Conservation (phyloP, 495 filamentous ascomycete species). For the Podospora didyma region DNA sequence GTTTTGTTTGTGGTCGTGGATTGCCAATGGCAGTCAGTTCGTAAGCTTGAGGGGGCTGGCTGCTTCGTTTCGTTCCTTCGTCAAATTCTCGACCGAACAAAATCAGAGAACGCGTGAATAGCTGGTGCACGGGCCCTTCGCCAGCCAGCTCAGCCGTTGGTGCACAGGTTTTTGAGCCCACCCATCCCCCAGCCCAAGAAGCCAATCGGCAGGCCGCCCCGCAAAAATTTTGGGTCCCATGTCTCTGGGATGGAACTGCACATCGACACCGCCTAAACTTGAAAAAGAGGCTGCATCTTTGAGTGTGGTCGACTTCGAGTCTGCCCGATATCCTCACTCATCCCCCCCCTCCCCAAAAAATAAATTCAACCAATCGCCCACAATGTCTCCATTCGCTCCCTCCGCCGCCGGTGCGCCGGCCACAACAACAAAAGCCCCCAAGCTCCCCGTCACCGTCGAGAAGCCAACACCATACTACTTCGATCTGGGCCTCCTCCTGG, state of each 20-base stretch:
- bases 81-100: slow-evolving; percentile 5
- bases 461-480: slow-evolving; percentile 89
- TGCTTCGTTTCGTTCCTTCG: neutral
- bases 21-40: slow-evolving; percentile 21
- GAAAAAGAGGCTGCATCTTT: neutral
- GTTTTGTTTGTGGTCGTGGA: slow-evolving; percentile 3
- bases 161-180: neutral
- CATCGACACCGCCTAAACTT: slow-evolving; percentile 29
- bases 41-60: too few species aligned
- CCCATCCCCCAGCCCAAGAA: neutral
- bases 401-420: neutral
- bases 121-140: neutral
- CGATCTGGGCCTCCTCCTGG: slow-evolving; percentile 82
- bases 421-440: slow-evolving; percentile 26
- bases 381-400: slow-evolving; percentile 29
- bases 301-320: neutral
- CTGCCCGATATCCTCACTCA: neutral
- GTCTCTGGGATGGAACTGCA: slow-evolving; percentile 20
- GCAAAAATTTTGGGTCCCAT: neutral
- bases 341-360: neutral
- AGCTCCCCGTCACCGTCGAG: slow-evolving; percentile 59
- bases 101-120: slow-evolving; percentile 18
- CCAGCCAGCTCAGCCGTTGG: neutral
- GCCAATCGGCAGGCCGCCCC: slow-evolving; percentile 13
- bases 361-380: slow-evolving; percentile 11